Percentiles rank a stretch among this genome's conserved stretches.
Evolutionary conservation across 2,329 filamentous ascomycete genomes (phyloP).

Genomic region (Scedosporium apiospermum): DNA sequence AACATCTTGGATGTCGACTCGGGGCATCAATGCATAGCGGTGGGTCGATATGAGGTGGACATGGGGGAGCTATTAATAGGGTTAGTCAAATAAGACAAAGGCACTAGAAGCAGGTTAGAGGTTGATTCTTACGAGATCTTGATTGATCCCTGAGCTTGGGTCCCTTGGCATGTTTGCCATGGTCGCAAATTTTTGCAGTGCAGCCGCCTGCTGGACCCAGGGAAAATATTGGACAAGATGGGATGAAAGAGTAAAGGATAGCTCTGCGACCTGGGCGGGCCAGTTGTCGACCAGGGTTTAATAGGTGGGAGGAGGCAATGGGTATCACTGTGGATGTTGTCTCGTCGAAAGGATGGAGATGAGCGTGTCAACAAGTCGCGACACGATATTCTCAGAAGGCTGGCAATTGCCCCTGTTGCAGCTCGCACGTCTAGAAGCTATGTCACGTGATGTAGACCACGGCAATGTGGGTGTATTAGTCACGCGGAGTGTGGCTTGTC

Average conservation of each 20-base stretch:
- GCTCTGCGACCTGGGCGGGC: neutral
- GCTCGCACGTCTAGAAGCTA: neutral
- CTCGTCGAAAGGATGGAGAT: neutral
- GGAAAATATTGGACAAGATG: neutral
- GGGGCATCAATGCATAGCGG: constrained; percentile 65
- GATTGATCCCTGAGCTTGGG: constrained; percentile 31
- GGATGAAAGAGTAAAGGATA: neutral
- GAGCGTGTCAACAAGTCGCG: constrained; percentile 1
- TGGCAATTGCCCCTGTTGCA: neutral
- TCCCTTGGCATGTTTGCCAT: constrained; percentile 28
- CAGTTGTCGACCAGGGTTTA: neutral
- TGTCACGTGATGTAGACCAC: neutral
- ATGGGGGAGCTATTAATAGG: constrained; percentile 60
- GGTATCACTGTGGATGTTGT: neutral
- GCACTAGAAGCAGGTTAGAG: constrained; percentile 1
- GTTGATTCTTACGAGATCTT: constrained; percentile 28
- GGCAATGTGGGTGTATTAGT: neutral
- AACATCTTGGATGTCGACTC: constrained; percentile 65
- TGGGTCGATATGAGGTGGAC: constrained; percentile 82
- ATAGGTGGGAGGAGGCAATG: neutral
- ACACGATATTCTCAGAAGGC: neutral
- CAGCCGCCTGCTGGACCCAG: neutral
- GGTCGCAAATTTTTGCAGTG: constrained; percentile 2
- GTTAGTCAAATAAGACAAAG: neutral
- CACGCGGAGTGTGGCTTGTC: neutral